Evolutionary conservation across 2,329 filamentous ascomycete genomes (phyloP).

Genomic region (Aspergillus oerlinghausenensis): DNA sequence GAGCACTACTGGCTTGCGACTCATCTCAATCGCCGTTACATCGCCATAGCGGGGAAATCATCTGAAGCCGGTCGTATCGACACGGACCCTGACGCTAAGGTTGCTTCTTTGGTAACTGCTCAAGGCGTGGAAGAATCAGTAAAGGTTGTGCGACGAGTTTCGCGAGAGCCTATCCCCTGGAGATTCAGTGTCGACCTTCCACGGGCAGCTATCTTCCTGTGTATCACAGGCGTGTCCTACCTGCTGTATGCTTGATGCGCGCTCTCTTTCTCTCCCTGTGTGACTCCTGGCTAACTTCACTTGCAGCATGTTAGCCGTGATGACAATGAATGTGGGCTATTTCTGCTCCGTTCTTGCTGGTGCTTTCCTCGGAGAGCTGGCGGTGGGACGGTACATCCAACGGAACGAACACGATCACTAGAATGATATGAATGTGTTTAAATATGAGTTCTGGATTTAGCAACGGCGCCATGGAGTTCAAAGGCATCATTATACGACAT

Average conservation of each 20-base stretch:
- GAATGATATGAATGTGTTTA: background rate
- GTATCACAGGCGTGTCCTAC: conserved; percentile 74
- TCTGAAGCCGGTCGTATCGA: conserved; percentile 57
- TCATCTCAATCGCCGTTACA: conserved; percentile 70
- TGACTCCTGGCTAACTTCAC: conserved; percentile 3
- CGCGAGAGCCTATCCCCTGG: conserved; percentile 61
- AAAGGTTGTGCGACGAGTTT: conserved; percentile 61
- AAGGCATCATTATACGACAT: background rate
- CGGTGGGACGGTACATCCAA: conserved; percentile 65
- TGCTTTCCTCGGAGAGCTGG: conserved; percentile 80
- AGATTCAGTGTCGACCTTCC: conserved; percentile 74
- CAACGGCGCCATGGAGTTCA: background rate
- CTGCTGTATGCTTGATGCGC: conserved; percentile 63
- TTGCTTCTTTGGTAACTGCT: conserved; percentile 61
- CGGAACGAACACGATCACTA: conserved; percentile 29
- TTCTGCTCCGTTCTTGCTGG: conserved; percentile 74
- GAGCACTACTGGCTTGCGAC: conserved; percentile 63
- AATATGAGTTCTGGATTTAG: background rate
- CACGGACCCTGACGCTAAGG: conserved; percentile 58
- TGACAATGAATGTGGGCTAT: conserved; percentile 84
- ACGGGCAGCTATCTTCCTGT: conserved; percentile 64
- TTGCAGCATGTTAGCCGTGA: conserved; percentile 80
- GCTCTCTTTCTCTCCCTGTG: background rate
- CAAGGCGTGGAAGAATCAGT: conserved; percentile 80
- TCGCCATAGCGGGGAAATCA: conserved; percentile 64